phyloP scores from a whole-genome alignment of 2,329 filamentous ascomycete genomes.

The Monilinia laxa region DNA sequence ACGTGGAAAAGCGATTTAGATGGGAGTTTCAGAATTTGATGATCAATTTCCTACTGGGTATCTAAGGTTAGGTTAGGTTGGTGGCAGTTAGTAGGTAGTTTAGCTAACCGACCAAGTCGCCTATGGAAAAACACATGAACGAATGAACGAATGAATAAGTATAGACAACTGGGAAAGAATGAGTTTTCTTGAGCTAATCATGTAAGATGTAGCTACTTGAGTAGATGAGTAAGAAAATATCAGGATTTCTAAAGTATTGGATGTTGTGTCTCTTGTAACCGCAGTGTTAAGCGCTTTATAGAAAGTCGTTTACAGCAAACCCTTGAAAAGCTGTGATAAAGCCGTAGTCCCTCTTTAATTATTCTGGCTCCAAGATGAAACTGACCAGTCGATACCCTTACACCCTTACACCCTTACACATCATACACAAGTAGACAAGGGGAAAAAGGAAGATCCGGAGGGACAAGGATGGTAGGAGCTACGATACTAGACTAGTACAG shows the following conservation, averaged over 20 bases:
- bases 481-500: too few relatives aligned
- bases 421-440: neutral
- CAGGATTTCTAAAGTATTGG: constrained; percentile 7
- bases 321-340: neutral
- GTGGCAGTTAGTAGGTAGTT: too few relatives aligned
- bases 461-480: too few relatives aligned
- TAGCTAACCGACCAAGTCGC: too few relatives aligned
- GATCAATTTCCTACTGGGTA: neutral
- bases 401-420: neutral
- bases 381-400: constrained; percentile 7
- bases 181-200: neutral
- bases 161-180: too few relatives aligned
- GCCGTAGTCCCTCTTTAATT: neutral
- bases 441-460: neutral
- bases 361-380: neutral
- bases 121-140: too few relatives aligned
- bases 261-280: constrained; percentile 15
- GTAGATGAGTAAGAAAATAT: neutral
- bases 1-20: neutral
- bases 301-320: neutral
- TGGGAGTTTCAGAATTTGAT: neutral
- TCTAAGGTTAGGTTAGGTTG: too few relatives aligned
- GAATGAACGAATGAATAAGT: too few relatives aligned
- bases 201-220: neutral
- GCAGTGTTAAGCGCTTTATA: neutral